Evolutionary conservation across 768 basidiomycete species (phyloP), one percentile per base, ranked within the genome.

Genomic region (Pluteus cervinus): DNA sequence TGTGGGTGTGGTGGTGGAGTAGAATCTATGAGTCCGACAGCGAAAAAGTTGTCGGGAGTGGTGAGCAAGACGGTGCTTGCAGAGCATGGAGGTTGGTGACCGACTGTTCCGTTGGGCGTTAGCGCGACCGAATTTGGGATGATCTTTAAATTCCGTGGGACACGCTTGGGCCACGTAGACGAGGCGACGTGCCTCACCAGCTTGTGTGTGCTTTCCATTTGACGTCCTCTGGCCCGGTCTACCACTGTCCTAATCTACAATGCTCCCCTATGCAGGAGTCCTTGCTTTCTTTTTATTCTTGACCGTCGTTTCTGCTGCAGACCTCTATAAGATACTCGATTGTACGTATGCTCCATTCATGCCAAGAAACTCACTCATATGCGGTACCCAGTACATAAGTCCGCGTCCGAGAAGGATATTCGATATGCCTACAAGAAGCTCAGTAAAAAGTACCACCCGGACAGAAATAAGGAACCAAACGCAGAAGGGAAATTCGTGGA

Each of bases 361-460:
- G 41, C 45, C 52, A 45, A 40, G 46, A 55, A 40, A 55, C 38
- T 45, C 42, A 31, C 36, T 39, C 41, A 34, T 20, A 29, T 20
- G 39, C 14, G 75, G 71, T 38, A 34, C 25, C 12, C 32, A 74
- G 70, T 94, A 30, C 75, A 79, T 50, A 78, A 65, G 47, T 81
- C 86, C 29, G 89, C 91, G 10, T 82, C 83, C 24, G 87, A 92
- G 29, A 79, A 78, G 53, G 91, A 94, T 52, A 89, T 97, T 55
- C 77, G 85, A 59, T 83, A 86, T 47, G 89, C 92, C 3, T 97
- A 96, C 65, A 91, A 91, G 59, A 80, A 78, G 49, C 68, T 93
- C 12, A 89, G 88, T 57, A 79, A 79, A 51, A 88, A 81, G 62
- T 90, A 75, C 39, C 93, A 98, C 53, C 94, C 94, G 0, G 94